Conservation (phyloP, 805 yeast species). For the Pichia nanzhaoensis region DNA sequence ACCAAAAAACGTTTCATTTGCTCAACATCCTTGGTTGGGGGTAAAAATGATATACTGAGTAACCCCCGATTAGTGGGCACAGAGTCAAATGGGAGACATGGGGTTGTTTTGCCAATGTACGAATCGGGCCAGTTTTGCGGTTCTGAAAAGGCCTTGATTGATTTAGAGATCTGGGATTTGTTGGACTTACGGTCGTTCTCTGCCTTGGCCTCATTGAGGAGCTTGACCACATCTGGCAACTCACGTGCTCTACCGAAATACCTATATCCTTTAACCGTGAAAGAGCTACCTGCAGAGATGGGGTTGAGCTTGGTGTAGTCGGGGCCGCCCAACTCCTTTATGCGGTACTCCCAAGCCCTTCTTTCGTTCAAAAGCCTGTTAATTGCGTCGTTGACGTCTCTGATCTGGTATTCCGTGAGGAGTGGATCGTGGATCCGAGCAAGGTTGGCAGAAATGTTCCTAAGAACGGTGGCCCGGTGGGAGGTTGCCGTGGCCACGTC, state of each 20-base stretch:
- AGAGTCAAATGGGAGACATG: background rate
- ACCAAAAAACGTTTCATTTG: constrained; percentile 1
- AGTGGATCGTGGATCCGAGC: constrained; percentile 57
- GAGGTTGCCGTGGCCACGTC: constrained; percentile 59
- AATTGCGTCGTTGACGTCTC: constrained; percentile 69
- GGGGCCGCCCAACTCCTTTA: constrained; percentile 66
- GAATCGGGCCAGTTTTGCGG: background rate
- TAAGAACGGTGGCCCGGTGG: constrained; percentile 56
- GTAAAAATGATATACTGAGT: no score
- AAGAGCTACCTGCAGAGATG: background rate
- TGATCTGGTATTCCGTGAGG: constrained; percentile 51
- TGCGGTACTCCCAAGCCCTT: constrained; percentile 72
- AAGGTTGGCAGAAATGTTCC: constrained; percentile 57
- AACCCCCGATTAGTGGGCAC: no score
- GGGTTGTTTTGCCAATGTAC: background rate
- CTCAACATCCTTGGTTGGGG: background rate
- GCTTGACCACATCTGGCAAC: constrained; percentile 59
- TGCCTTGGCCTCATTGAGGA: constrained; percentile 31
- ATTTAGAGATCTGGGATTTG: constrained; percentile 9
- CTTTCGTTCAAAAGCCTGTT: constrained; percentile 63
- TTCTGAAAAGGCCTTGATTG: background rate
- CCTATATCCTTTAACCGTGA: constrained; percentile 45
- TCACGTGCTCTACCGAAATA: constrained; percentile 84
- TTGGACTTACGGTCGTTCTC: constrained; percentile 14
- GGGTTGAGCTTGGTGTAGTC: constrained; percentile 34